Conservation (phyloP, 1,284 basidiomycete species). For the Heterobasidion parviporum region DNA sequence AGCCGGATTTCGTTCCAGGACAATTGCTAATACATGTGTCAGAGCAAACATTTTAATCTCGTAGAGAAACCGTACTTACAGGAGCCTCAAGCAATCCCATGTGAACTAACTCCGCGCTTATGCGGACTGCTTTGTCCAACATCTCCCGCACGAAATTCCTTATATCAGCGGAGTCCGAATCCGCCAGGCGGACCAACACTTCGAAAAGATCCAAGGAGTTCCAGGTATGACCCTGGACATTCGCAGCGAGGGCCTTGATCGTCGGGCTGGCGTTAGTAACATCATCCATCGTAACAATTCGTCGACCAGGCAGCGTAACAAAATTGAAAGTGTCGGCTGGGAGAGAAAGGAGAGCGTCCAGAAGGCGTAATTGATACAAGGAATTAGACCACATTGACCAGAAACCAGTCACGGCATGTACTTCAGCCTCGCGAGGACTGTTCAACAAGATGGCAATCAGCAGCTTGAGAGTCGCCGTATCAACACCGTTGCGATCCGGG, state of each 20-base stretch:
- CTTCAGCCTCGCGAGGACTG: constrained; percentile 59
- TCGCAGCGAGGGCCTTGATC: constrained; percentile 76
- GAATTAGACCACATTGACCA: constrained; percentile 83
- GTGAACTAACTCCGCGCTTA: constrained; percentile 90
- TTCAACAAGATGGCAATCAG: constrained; percentile 74
- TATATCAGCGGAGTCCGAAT: constrained; percentile 65
- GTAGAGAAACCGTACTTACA: constrained; percentile 39
- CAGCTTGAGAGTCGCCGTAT: constrained; percentile 76
- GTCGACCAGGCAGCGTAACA: constrained; percentile 71
- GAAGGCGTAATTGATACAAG: constrained; percentile 78
- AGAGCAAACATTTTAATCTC: not conserved
- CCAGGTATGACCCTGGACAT: constrained; percentile 89
- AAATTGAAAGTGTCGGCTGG: constrained; percentile 90
- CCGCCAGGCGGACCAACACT: constrained; percentile 73
- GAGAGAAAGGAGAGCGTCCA: constrained; percentile 83
- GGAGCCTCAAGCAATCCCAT: constrained; percentile 90
- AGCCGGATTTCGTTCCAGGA: constrained; percentile 84
- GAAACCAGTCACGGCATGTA: constrained; percentile 73
- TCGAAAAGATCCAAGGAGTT: constrained; percentile 90
- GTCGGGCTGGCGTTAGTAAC: constrained; percentile 79
- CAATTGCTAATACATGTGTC: constrained; percentile 40
- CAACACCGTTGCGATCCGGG: constrained; percentile 69
- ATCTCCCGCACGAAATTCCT: constrained; percentile 77
- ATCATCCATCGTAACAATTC: constrained; percentile 82
- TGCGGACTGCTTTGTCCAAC: constrained; percentile 86